Evolutionary conservation across 768 basidiomycete genomes (phyloP), one percentile per base, ranked within the genome.

Genomic region (Pleurotus giganteus): DNA sequence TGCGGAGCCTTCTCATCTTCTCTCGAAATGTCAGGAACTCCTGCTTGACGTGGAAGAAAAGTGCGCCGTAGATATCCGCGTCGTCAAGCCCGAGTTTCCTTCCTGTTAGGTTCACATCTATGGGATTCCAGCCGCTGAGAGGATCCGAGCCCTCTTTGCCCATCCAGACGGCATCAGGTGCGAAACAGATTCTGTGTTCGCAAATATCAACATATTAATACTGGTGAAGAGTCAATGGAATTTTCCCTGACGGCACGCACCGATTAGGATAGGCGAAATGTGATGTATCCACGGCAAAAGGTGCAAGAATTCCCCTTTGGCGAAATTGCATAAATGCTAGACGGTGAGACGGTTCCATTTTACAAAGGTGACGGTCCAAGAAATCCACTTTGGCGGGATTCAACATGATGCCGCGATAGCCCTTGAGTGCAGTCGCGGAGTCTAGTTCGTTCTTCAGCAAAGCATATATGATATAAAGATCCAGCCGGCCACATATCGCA

Each of bases 81-180:
- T 62, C 56, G 26, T 63, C 59, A 12, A 66, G 45, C 2, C 66
- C 65, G 29, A 61, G 56, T 36, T 63, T 63, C 45, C 58, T 65
- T 15, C 76, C 76, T 1, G 70, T 65, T 7, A 55, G 43, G 5
- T 73, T 61, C 31, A 76, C 67, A 23, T 63, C 59, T 31, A 69
- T 56, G 36, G 71, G 26, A 53, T 78, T 71, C 79, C 78, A 80
- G 21, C 74, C 71, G 19, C 57, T 60, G 1, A 80, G 65, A 2
- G 76, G 76, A 21, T 69, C 72, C 0, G 70, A 70, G 24, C 63
- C 69, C 57, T 78, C 77, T 7, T 64, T 66, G 32, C 62, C 46
- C 27, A 76, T 50, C 77, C 76, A 79, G 21, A 58, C 47, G 9
- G 76, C 75, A 12, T 63, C 19, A 1, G 69, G 44, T n/a, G n/a